Evolutionary conservation across 805 yeast genomes (phyloP).

Genomic region (Wickerhamiella alocasiicola): DNA sequence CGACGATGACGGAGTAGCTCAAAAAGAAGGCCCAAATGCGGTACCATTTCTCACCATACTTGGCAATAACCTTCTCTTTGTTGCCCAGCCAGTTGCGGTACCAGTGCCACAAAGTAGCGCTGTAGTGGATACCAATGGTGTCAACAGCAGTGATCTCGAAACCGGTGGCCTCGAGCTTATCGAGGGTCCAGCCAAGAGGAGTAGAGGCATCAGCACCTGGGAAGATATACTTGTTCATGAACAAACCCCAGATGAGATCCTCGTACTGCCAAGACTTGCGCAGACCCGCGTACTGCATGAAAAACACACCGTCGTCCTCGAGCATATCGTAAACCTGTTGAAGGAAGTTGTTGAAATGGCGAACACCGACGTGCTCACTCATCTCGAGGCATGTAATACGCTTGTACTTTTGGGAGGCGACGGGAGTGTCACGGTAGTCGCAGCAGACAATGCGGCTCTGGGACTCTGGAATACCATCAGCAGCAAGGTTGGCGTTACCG

Average conservation of each 20-base stretch:
- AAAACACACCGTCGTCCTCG: conserved; percentile 84
- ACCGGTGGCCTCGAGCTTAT: conserved; percentile 68
- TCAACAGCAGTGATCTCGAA: conserved; percentile 76
- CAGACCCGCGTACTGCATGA: conserved; percentile 78
- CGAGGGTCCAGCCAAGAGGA: conserved; percentile 72
- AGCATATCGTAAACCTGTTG: conserved; percentile 73
- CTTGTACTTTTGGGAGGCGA: conserved; percentile 53
- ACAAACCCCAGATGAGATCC: conserved; percentile 86
- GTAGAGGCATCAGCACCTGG: conserved; percentile 97
- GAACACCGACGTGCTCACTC: conserved; percentile 94
- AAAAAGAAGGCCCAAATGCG: conserved; percentile 89
- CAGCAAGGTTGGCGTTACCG: conserved; percentile 60
- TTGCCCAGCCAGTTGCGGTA: conserved; percentile 86
- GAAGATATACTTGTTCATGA: conserved; percentile 92
- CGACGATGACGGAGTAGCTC: conserved; percentile 66
- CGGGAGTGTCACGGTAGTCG: conserved; percentile 86
- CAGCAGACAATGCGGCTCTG: conserved; percentile 70
- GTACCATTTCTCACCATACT: conserved; percentile 82
- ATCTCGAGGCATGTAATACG: conserved; percentile 85
- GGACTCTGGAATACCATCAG: conserved; percentile 53
- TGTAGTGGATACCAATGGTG: conserved; percentile 85
- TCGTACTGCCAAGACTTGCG: conserved; percentile 92
- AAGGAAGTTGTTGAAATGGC: conserved; percentile 65
- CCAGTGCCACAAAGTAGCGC: conserved; percentile 88
- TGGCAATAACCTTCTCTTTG: conserved; percentile 59